Conservation (phyloP, 805 yeast species). For the Yarrowia alimentaria region DNA sequence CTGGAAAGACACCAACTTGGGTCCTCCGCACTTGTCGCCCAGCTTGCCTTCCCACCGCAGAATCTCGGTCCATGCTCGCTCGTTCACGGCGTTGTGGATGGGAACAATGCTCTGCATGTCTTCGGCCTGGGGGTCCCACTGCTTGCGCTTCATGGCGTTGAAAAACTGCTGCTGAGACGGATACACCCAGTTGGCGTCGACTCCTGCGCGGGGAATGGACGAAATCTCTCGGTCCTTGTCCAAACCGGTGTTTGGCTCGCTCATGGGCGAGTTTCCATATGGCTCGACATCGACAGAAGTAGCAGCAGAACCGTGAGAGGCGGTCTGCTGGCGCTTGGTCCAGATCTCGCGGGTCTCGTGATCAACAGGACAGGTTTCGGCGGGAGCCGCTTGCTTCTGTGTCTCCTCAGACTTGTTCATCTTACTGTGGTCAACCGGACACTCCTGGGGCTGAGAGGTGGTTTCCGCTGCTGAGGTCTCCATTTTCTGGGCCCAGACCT, state of each 20-base stretch:
- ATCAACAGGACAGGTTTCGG: conserved; percentile 64
- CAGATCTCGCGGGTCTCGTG: conserved; percentile 59
- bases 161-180: conserved; percentile 94
- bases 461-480: conserved; percentile 30
- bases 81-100: conserved; percentile 90
- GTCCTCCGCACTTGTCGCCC: conserved; percentile 64
- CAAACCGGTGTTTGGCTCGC: conserved; percentile 39
- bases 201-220: conserved; percentile 77
- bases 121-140: conserved; percentile 74
- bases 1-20: conserved; percentile 77
- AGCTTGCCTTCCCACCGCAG: conserved; percentile 65
- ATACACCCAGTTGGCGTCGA: conserved; percentile 76
- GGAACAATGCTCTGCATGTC: conserved; percentile 94
- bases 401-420: neutral
- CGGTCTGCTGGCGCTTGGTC: conserved; percentile 43
- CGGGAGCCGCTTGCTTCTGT: neutral
- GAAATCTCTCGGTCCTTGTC: conserved; percentile 76
- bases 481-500: conserved; percentile 34
- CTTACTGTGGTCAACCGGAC: conserved; percentile 28
- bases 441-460: conserved; percentile 28
- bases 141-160: conserved; percentile 89
- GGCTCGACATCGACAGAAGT: conserved; percentile 2
- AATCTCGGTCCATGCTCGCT: conserved; percentile 85
- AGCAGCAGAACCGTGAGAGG: conserved; percentile 14
- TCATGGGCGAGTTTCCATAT: neutral